Evolutionary conservation across 2,329 filamentous ascomycete genomes (phyloP).

Genomic region (Aspergillus arachidicola): DNA sequence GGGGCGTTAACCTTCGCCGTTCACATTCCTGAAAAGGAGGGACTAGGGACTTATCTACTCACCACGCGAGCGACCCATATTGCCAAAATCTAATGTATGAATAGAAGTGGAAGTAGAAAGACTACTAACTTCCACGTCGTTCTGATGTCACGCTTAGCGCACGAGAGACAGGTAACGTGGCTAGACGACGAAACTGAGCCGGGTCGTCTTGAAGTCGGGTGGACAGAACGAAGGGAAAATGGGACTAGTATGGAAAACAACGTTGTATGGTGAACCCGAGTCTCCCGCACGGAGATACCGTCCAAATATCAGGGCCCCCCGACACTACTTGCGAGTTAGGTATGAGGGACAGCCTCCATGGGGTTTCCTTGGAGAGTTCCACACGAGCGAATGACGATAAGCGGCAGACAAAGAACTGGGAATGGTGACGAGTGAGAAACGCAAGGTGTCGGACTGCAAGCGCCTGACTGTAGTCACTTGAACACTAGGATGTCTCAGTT

Average conservation of each 20-base stretch:
- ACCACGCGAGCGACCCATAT: constrained; percentile 45
- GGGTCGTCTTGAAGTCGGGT: neutral
- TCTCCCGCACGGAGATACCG: constrained; percentile 22
- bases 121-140: constrained; percentile 16
- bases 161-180: neutral
- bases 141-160: neutral
- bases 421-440: constrained; percentile 4
- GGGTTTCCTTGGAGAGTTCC: constrained; percentile 7
- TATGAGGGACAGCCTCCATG: constrained; percentile 19
- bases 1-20: constrained; percentile 22
- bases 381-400: constrained; percentile 9
- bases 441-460: constrained; percentile 17
- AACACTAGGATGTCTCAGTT: constrained; percentile 17
- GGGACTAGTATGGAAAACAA: constrained; percentile 7
- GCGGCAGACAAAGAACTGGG: neutral
- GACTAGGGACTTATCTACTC: constrained; percentile 24
- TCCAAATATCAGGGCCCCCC: constrained; percentile 21
- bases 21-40: constrained; percentile 3
- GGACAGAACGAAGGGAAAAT: constrained; percentile 9
- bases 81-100: constrained; percentile 13
- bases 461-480: constrained; percentile 20
- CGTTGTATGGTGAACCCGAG: constrained; percentile 15
- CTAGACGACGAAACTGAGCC: neutral
- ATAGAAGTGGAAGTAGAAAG: constrained; percentile 16
- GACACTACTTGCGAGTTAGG: constrained; percentile 16